Percentiles rank a stretch among this genome's conserved stretches.
Evolutionary conservation across 2,329 filamentous ascomycete genomes (phyloP).

Genomic region (Exophiala bonariae): DNA sequence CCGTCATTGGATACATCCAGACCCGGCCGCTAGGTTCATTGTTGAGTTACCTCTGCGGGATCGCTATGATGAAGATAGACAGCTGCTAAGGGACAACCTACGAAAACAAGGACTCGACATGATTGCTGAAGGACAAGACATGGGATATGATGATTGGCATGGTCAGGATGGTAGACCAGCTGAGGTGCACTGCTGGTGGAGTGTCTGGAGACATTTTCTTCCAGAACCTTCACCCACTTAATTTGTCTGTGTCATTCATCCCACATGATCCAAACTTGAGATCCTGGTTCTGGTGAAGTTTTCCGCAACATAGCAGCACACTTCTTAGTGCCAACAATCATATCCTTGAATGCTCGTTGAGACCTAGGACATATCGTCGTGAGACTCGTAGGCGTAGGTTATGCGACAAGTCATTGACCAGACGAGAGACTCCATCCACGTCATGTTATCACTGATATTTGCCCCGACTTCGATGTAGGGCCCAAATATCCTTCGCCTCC

Average conservation of each 20-base stretch:
- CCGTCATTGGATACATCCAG: constrained; percentile 62
- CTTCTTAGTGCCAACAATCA: no score
- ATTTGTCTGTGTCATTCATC: not conserved
- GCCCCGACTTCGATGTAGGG: no score
- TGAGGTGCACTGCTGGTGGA: constrained; percentile 50
- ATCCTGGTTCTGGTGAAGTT: no score
- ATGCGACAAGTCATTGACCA: no score
- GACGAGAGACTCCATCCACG: no score
- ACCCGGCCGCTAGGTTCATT: constrained; percentile 63
- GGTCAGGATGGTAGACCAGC: constrained; percentile 40
- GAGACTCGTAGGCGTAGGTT: no score
- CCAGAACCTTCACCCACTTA: not conserved
- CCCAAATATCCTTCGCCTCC: no score
- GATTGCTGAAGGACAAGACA: constrained; percentile 52
- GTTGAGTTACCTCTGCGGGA: constrained; percentile 81
- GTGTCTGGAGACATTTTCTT: constrained; percentile 36
- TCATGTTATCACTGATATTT: no score
- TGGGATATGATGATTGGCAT: constrained; percentile 51
- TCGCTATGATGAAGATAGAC: constrained; percentile 61
- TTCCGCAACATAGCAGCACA: no score
- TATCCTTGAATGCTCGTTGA: no score
- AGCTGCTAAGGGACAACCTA: constrained; percentile 65
- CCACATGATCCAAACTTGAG: no score
- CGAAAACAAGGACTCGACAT: constrained; percentile 47
- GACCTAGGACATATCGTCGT: no score